These are phyloP conservation scores for Trametes cingulata DNA, from an alignment of 768 basidiomycete genomes.

Conservation along the genomic window DNA sequence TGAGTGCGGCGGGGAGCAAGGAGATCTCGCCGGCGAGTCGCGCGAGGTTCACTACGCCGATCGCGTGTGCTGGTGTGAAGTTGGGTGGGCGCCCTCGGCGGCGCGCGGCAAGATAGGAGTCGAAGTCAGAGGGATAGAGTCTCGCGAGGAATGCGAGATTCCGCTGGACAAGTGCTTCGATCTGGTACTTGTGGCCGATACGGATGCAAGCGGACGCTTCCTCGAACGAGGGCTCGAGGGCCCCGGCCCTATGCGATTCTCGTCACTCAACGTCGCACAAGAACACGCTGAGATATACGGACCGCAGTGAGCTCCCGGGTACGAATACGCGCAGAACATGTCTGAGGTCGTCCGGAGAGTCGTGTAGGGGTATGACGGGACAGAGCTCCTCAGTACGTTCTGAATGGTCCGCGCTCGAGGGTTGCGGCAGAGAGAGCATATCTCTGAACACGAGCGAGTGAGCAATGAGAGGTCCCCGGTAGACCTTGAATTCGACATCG, in stretches of 20 bases:
- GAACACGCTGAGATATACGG: background rate
- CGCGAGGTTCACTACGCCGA: conserved; percentile 22
- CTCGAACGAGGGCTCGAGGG: background rate
- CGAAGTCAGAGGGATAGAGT: conserved; percentile 3
- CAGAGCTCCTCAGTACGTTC: background rate
- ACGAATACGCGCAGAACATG: conserved; percentile 6
- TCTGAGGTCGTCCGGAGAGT: conserved; percentile 8
- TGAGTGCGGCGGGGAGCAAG: conserved; percentile 23
- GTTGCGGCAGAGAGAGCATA: conserved; percentile 19
- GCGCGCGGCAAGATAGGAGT: conserved; percentile 2
- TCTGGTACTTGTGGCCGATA: conserved; percentile 14
- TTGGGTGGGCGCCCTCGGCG: background rate
- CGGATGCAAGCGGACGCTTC: conserved; percentile 14
- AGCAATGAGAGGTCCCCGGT: conserved; percentile 18
- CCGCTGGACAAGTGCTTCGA: conserved; percentile 7
- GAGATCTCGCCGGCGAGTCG: conserved; percentile 6
- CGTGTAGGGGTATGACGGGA: conserved; percentile 6
- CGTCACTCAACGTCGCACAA: background rate
- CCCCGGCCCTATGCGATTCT: background rate
- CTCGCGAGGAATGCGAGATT: conserved; percentile 1
- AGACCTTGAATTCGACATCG: conserved; percentile 19
- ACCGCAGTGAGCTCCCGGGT: conserved; percentile 6
- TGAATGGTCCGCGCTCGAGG: background rate
- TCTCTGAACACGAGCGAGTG: conserved; percentile 20
- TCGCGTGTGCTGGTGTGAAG: conserved; percentile 8